A percentile compares a stretch with the other conserved stretches of the same genome.
Evolutionary conservation across 1,139 yeast species (phyloP).

Genomic region (Hansenula anomala): DNA sequence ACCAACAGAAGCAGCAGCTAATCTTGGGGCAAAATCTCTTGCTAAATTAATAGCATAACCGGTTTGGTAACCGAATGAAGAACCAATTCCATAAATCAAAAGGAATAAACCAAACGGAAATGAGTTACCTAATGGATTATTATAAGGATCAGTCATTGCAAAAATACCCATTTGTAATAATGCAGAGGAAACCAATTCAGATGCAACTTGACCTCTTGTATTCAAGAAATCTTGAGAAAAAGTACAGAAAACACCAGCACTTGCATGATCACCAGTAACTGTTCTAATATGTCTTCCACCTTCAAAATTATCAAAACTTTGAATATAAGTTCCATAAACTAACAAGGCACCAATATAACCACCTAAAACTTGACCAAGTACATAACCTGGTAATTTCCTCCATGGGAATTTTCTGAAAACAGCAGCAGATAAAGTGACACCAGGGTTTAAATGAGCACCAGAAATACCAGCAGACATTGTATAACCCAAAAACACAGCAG

Average conservation of each 20-base stretch:
- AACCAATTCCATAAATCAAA: constrained; percentile 38
- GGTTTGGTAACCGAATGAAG: constrained; percentile 43
- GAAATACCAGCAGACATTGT: constrained; percentile 38
- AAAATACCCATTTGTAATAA: constrained; percentile 39
- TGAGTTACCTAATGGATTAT: constrained; percentile 37
- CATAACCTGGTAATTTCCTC: constrained; percentile 35
- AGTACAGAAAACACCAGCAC: constrained; percentile 41
- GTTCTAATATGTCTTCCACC: constrained; percentile 22
- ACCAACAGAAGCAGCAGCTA: constrained; percentile 41
- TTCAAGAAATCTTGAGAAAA: constrained; percentile 38
- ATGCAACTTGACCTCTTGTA: constrained; percentile 38
- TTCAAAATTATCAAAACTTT: constrained; percentile 22
- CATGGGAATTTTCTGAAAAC: constrained; percentile 38
- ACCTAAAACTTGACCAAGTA: constrained; percentile 36
- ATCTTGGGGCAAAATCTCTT: constrained; percentile 48
- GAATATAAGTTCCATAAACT: constrained; percentile 31
- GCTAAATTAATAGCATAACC: constrained; percentile 49
- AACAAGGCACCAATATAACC: constrained; percentile 35
- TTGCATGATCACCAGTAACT: constrained; percentile 21
- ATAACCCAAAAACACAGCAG: constrained; percentile 46
- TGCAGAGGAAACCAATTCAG: constrained; percentile 40
- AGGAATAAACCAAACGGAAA: constrained; percentile 41
- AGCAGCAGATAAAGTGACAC: constrained; percentile 35
- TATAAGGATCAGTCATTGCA: constrained; percentile 44
- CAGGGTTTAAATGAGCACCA: constrained; percentile 42